These are phyloP conservation scores for Penicillium janthinellum DNA, from an alignment of 2,329 filamentous ascomycete species.

Conservation along the genomic window DNA sequence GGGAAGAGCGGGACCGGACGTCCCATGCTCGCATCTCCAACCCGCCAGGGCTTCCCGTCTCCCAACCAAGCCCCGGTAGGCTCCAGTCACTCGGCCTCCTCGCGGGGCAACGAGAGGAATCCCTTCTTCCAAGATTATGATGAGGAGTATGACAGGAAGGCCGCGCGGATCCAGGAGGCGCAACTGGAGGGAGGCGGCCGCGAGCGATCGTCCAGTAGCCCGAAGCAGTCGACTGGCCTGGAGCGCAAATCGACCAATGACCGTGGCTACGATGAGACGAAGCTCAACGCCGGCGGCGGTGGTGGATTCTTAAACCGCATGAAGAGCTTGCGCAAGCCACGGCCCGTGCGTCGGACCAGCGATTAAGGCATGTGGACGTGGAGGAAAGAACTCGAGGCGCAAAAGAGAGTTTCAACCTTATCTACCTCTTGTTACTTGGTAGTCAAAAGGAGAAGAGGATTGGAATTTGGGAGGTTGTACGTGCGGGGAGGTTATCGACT, in stretches of 20 bases:
- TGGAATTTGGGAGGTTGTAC: background rate
- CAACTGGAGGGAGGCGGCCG: constrained; percentile 35
- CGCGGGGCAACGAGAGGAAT: constrained; percentile 58
- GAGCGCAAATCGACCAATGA: constrained; percentile 69
- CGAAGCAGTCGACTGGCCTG: constrained; percentile 54
- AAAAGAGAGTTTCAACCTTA: background rate
- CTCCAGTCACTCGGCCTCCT: constrained; percentile 38
- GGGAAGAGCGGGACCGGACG: constrained; percentile 71
- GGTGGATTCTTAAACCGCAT: constrained; percentile 75
- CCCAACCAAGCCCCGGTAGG: constrained; percentile 29
- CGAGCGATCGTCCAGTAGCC: constrained; percentile 59
- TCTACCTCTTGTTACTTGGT: background rate
- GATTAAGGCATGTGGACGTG: constrained; percentile 17
- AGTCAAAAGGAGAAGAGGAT: background rate
- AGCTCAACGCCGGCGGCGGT: constrained; percentile 48
- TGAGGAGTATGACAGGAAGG: constrained; percentile 66
- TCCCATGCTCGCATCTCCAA: constrained; percentile 51
- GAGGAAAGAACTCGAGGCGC: background rate
- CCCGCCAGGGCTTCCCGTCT: constrained; percentile 44
- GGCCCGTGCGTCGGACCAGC: constrained; percentile 43
- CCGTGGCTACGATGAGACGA: constrained; percentile 41
- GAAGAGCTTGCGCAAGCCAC: constrained; percentile 70
- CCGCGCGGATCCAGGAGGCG: constrained; percentile 58
- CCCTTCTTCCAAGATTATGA: constrained; percentile 85
- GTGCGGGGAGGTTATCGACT: constrained; percentile 1